Evolutionary conservation across 495 filamentous ascomycete species (phyloP), one percentile per base, ranked within the genome.

Genomic region (Chaetomium fimeti): DNA sequence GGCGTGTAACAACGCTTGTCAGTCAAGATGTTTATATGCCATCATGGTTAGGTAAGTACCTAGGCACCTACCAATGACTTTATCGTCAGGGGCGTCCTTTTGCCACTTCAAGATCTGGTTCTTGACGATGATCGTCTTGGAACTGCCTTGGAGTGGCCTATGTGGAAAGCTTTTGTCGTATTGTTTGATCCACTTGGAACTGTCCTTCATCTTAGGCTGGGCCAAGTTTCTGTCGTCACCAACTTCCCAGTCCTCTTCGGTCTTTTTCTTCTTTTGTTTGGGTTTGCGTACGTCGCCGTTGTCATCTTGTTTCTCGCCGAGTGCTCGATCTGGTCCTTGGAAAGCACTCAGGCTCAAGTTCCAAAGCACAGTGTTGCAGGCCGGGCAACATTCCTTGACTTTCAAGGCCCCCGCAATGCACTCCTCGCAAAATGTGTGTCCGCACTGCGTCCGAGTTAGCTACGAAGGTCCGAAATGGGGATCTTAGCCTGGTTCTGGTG

Each of bases 71-170:
- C 57, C 45, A 5, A 60, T 60, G 25, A 60, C 51, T 27, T 60
- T 60, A 45, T 60, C 43, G 18, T 51, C 45, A 16, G 57, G 59
- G 5, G 47, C 59, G 13, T 52, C 32, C 13, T 24, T 13, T 24
- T 52, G 59, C 59, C 59, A 61, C 7, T 42, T 42, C 6, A 61
- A 16, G 16, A 43, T 53, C 47, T 61, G 47, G 24, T 53, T 52
- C 48, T 61, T 61, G 29, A 53, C 59, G 0, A 48, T 48, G 15
- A 61, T 42, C 6, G 59, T 61, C 16, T 61, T 61, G 29, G 48
- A 43, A 29, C 59, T 61, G 0, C 32, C 47, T 48, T 28, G 2
- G 0, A 61, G 32, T 2, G 2, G 2, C 16, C 43, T 24, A 6
- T 40, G 12, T 2, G 57, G 57, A 8, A n/a, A 53, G 47, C 5